Percentiles rank a stretch among this genome's conserved stretches.
Conservation (phyloP, 2,329 filamentous ascomycete genomes). For the Colletotrichum theobromicola region DNA sequence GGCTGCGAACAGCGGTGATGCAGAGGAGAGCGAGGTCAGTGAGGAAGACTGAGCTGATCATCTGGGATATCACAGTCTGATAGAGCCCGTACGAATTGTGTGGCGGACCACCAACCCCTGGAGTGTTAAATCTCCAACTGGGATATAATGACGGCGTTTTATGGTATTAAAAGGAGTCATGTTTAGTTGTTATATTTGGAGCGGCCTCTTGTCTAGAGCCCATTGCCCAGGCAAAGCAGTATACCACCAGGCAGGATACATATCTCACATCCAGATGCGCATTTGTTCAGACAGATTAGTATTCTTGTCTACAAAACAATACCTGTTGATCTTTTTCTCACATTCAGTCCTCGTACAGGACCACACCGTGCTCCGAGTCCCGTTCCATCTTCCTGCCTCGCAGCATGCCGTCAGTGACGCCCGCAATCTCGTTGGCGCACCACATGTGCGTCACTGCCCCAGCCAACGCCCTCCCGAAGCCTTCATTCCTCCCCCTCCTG, state of each 20-base stretch:
- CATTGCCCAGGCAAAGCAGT: not conserved
- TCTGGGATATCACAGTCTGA: not conserved
- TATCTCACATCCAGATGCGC: not conserved
- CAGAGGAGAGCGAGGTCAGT: conserved; percentile 69
- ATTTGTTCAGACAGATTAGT: not conserved
- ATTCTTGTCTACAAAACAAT: not conserved
- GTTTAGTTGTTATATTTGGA: not conserved
- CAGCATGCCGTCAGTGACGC: conserved; percentile 48
- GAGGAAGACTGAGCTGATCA: conserved; percentile 60
- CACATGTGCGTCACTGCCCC: conserved; percentile 43
- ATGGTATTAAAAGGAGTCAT: conserved; percentile 5
- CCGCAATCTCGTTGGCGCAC: conserved; percentile 49
- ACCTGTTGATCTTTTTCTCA: not conserved
- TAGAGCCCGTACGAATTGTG: not conserved
- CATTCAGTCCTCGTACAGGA: not conserved
- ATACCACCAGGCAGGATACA: conserved; percentile 11
- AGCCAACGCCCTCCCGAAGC: conserved; percentile 44
- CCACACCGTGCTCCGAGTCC: not conserved
- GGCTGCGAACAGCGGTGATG: conserved; percentile 44
- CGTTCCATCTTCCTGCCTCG: conserved; percentile 19
- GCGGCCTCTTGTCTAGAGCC: not conserved
- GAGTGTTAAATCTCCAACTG: not conserved
- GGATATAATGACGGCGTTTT: conserved; percentile 16
- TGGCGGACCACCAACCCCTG: not conserved
- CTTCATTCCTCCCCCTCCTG: conserved; percentile 11